These are phyloP conservation scores for Coemansia sp. DNA, from an alignment of 192 early-diverging fungal genomes.

Conservation along the genomic window DNA sequence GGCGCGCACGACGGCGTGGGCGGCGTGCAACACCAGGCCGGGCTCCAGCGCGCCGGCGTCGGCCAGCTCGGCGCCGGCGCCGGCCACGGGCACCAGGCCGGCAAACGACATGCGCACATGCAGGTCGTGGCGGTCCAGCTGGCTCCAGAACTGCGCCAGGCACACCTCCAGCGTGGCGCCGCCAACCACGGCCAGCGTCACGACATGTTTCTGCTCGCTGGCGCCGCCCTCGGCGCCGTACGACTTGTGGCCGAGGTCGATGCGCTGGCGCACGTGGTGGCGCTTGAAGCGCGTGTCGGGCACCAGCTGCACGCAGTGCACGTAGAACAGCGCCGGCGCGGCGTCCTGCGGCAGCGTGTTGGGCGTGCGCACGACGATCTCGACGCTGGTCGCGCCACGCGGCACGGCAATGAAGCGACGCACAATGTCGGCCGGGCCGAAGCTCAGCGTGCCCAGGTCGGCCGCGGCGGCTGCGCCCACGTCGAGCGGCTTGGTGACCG, in stretches of 20 bases:
- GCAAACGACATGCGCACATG: slow-evolving; percentile 74
- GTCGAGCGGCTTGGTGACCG: slow-evolving; percentile 73
- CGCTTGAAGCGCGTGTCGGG: slow-evolving; percentile 63
- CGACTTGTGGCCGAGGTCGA: slow-evolving; percentile 59
- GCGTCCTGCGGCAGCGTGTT: slow-evolving; percentile 30
- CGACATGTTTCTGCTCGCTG: slow-evolving; percentile 53
- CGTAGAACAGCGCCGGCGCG: slow-evolving; percentile 61
- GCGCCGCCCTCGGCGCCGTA: slow-evolving; percentile 58
- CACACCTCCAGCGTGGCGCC: slow-evolving; percentile 73
- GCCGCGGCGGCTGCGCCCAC: slow-evolving; percentile 50
- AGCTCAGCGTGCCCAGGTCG: slow-evolving; percentile 57
- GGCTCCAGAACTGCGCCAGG: slow-evolving; percentile 89
- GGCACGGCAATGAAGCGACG: slow-evolving; percentile 83
- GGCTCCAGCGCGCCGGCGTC: slow-evolving; percentile 10
- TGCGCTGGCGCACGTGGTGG: slow-evolving; percentile 56
- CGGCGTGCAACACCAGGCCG: slow-evolving; percentile 40
- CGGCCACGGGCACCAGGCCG: slow-evolving; percentile 56
- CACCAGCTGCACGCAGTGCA: slow-evolving; percentile 71
- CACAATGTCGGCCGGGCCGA: slow-evolving; percentile 71
- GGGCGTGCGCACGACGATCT: slow-evolving; percentile 32
- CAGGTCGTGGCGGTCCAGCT: slow-evolving; percentile 63
- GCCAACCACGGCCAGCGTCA: slow-evolving; percentile 60
- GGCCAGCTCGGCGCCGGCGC: slow-evolving; percentile 37
- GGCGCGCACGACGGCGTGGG: slow-evolving; percentile 59
- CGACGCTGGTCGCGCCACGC: slow-evolving; percentile 70